phyloP scores from a whole-genome alignment of 148 eudicot genomes.

The Rhododendron ovatum region DNA sequence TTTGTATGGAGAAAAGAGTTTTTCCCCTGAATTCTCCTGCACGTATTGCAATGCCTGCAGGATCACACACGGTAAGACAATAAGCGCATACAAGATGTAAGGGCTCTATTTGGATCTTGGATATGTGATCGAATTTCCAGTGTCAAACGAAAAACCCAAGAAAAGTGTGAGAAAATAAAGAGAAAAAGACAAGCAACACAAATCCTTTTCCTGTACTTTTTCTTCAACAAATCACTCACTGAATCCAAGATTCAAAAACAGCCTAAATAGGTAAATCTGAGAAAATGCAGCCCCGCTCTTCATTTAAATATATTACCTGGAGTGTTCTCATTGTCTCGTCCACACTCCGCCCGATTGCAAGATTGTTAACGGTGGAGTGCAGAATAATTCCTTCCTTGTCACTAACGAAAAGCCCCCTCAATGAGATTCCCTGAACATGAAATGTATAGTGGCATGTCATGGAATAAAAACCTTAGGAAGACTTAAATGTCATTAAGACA shows the following conservation, averaged over 20 bases:
- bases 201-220: not conserved
- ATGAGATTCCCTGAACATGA: constrained; percentile 67
- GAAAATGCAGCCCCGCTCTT: not conserved
- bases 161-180: not conserved
- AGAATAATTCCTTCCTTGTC: constrained; percentile 94
- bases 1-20: constrained; percentile 4
- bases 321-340: constrained; percentile 92
- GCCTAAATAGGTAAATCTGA: not conserved
- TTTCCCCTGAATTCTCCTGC: constrained; percentile 72
- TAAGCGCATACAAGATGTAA: not conserved
- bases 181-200: not conserved
- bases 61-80: not conserved
- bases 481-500: not conserved
- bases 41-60: constrained; percentile 87
- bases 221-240: not conserved
- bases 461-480: not conserved
- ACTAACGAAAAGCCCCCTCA: constrained; percentile 89
- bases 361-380: constrained; percentile 92
- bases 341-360: constrained; percentile 82
- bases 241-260: not conserved
- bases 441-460: not conserved
- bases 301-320: constrained; percentile 45
- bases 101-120: not conserved
- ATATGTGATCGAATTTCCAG: not conserved
- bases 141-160: not conserved